Percentiles rank a stretch among this genome's conserved stretches.
Conservation (phyloP, 768 basidiomycete genomes). For the Termitomyces bulborhizus region DNA sequence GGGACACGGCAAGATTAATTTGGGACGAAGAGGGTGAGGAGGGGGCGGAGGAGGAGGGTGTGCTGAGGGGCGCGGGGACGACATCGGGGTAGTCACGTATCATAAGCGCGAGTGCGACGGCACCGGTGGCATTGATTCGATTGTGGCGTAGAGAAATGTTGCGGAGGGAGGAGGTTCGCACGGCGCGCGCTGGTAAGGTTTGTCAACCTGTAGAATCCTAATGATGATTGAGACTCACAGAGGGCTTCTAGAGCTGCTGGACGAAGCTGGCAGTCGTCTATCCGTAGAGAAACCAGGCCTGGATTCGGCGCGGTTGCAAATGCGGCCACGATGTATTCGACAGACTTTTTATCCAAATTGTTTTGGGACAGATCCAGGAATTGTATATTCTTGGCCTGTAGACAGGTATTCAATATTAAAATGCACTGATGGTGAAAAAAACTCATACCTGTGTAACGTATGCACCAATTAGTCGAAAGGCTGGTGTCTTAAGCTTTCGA, state of each 20-base stretch:
- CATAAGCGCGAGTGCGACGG: constrained; percentile 91
- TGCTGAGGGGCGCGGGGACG: constrained; percentile 31
- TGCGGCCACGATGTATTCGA: constrained; percentile 76
- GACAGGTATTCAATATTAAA: background rate
- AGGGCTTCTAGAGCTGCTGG: constrained; percentile 73
- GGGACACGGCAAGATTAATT: constrained; percentile 22
- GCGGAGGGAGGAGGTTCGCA: constrained; percentile 76
- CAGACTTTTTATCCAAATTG: constrained; percentile 71
- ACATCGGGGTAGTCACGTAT: constrained; percentile 93
- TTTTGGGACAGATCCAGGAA: constrained; percentile 92
- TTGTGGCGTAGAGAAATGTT: constrained; percentile 92
- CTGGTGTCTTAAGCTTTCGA: constrained; percentile 65
- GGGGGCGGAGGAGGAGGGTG: constrained; percentile 20
- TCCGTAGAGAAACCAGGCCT: constrained; percentile 68
- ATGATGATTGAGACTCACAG: constrained; percentile 43
- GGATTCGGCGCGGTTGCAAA: constrained; percentile 47
- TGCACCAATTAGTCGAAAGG: constrained; percentile 75
- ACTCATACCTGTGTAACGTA: constrained; percentile 64
- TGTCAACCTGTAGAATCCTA: background rate
- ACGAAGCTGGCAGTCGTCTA: constrained; percentile 82
- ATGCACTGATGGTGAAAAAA: background rate
- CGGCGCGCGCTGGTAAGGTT: constrained; percentile 55
- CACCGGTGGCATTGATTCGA: constrained; percentile 76
- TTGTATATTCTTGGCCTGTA: constrained; percentile 66
- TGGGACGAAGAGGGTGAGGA: constrained; percentile 31